Evolutionary conservation across 176 grass and related monocot species (phyloP).

Genomic region (Carex scoparia): DNA sequence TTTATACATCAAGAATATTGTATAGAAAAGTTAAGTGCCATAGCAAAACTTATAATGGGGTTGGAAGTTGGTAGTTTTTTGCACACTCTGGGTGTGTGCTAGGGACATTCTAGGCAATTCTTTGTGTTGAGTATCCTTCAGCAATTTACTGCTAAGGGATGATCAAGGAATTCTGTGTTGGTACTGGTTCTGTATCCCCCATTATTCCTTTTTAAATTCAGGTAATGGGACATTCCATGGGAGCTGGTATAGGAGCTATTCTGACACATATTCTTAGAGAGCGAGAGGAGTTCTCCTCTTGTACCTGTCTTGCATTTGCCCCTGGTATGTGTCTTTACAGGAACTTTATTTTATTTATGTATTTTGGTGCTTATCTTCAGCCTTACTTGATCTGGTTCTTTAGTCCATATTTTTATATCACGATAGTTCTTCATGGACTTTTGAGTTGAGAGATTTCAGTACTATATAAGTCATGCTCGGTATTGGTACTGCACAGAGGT

Average conservation of each 20-base stretch:
- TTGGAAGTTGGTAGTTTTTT: background rate
- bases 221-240: slow-evolving; percentile 95
- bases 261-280: slow-evolving; percentile 82
- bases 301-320: slow-evolving; percentile 76
- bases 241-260: slow-evolving; percentile 75
- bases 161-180: background rate
- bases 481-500: background rate
- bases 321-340: slow-evolving; percentile 45
- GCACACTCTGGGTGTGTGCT: background rate
- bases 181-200: background rate
- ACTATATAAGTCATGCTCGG: background rate
- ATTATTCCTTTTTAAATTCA: slow-evolving; percentile 32
- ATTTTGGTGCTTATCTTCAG: background rate
- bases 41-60: background rate
- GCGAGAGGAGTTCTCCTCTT: slow-evolving; percentile 55
- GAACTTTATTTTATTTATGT: background rate
- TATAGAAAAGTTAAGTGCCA: background rate
- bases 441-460: background rate
- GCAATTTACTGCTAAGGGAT: background rate
- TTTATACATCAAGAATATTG: background rate
- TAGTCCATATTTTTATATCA: background rate
- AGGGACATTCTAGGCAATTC: background rate
- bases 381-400: background rate
- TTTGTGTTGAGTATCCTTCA: background rate
- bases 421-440: background rate